A percentile compares a stretch with the other conserved stretches of the same genome.
Evolutionary conservation across 164 flowering plant species (phyloP).

Genomic region (Warburgia ugandensis): DNA sequence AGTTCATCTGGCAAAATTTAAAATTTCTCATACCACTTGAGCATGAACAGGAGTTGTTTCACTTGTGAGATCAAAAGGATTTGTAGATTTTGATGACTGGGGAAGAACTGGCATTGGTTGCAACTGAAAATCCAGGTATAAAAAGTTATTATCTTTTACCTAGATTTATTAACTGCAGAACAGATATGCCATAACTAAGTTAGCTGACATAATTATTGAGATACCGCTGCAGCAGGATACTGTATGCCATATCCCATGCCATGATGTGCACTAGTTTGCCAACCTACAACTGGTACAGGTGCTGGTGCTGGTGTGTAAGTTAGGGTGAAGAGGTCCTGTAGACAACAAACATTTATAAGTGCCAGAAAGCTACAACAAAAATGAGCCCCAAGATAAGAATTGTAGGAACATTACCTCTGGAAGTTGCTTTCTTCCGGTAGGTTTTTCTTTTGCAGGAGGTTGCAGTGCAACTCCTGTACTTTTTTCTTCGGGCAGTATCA

Average conservation of each 20-base stretch:
- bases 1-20: too few relatives aligned
- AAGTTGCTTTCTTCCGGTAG: conserved; percentile 56
- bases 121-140: conserved; percentile 8
- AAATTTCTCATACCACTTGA: conserved; percentile 34
- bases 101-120: conserved; percentile 43
- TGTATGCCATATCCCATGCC: conserved; percentile 45
- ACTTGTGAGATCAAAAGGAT: conserved; percentile 70
- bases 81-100: conserved; percentile 45
- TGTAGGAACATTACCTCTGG: conserved; percentile 44
- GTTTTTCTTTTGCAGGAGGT: conserved; percentile 34
- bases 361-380: neutral
- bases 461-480: conserved; percentile 25
- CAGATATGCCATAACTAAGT: neutral
- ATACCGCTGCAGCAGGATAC: conserved; percentile 54
- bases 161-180: neutral
- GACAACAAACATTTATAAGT: neutral
- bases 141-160: conserved; percentile 4
- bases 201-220: neutral
- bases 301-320: conserved; percentile 31
- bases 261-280: conserved; percentile 53
- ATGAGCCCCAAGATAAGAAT: neutral
- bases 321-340: conserved; percentile 71
- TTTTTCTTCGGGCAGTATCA: conserved; percentile 17
- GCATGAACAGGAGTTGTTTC: conserved; percentile 45
- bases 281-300: conserved; percentile 39